A percentile compares a stretch with the other conserved stretches of the same genome.
These are phyloP conservation scores for Sonneratia alba DNA, from an alignment of 345 rosid species.

Conservation along the genomic window DNA sequence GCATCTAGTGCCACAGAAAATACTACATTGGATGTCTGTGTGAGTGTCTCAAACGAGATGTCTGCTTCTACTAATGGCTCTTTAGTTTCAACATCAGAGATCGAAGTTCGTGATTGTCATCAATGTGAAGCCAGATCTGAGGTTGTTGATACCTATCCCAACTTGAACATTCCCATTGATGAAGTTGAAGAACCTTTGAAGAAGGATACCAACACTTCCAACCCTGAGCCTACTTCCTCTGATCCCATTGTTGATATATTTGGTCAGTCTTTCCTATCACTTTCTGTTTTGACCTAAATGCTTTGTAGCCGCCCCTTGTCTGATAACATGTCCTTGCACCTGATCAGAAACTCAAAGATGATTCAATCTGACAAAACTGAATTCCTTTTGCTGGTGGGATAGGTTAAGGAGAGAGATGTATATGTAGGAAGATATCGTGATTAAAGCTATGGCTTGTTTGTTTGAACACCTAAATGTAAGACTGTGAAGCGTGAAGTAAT, in stretches of 20 bases:
- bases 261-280: slow-evolving; percentile 27
- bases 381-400: not conserved
- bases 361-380: not conserved
- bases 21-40: slow-evolving; percentile 12
- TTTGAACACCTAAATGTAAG: no score
- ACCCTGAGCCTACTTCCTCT: slow-evolving; percentile 26
- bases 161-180: slow-evolving; percentile 25
- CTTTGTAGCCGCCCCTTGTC: not conserved
- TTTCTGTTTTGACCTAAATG: not conserved
- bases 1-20: slow-evolving; percentile 22
- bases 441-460: no score
- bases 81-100: slow-evolving; percentile 55
- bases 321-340: not conserved
- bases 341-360: not conserved
- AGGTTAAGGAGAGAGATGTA: no score
- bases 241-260: slow-evolving; percentile 34
- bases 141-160: slow-evolving; percentile 26
- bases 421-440: no score
- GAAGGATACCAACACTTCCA: no score
- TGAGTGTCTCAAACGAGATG: not conserved
- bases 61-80: slow-evolving; percentile 1
- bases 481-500: no score
- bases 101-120: slow-evolving; percentile 36
- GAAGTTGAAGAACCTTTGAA: slow-evolving; percentile 26
- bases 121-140: slow-evolving; percentile 20